phyloP scores from a whole-genome alignment of 2,329 filamentous ascomycete species.

The Mariannaea sp. region DNA sequence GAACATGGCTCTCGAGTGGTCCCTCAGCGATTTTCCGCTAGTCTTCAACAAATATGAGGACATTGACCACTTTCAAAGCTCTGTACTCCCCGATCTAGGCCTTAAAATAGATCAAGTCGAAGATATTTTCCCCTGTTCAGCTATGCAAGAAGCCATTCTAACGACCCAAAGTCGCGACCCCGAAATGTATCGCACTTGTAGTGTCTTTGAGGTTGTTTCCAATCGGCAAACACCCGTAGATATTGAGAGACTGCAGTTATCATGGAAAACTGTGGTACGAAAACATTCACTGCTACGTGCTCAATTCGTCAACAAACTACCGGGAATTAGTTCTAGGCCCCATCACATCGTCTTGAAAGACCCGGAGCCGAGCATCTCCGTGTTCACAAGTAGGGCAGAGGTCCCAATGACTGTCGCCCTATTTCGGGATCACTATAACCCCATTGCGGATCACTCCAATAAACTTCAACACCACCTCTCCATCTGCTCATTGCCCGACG shows the following conservation, averaged over 20 bases:
- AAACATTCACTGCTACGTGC: constrained; percentile 23
- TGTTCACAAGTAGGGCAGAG: background rate
- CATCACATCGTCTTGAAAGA: constrained; percentile 13
- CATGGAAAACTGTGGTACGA: constrained; percentile 18
- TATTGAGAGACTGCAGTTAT: constrained; percentile 5
- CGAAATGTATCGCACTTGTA: constrained; percentile 4
- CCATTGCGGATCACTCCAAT: background rate
- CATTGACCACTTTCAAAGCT: constrained; percentile 2
- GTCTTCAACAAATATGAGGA: constrained; percentile 13
- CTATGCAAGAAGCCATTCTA: constrained; percentile 26
- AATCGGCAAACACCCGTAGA: constrained; percentile 8
- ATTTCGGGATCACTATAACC: background rate
- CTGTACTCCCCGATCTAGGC: background rate
- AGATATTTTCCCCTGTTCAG: constrained; percentile 19
- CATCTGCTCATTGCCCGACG: constrained; percentile 15
- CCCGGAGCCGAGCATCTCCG: background rate
- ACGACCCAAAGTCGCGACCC: constrained; percentile 16
- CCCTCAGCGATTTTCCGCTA: constrained; percentile 37
- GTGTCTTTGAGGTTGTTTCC: background rate
- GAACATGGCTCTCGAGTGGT: constrained; percentile 18
- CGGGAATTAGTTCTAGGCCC: background rate
- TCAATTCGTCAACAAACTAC: constrained; percentile 13
- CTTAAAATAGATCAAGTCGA: background rate
- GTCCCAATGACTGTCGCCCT: background rate
- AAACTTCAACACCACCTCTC: constrained; percentile 21